Evolutionary conservation across 768 basidiomycete species (phyloP).

Genomic region (Rossbeevera mucosa): DNA sequence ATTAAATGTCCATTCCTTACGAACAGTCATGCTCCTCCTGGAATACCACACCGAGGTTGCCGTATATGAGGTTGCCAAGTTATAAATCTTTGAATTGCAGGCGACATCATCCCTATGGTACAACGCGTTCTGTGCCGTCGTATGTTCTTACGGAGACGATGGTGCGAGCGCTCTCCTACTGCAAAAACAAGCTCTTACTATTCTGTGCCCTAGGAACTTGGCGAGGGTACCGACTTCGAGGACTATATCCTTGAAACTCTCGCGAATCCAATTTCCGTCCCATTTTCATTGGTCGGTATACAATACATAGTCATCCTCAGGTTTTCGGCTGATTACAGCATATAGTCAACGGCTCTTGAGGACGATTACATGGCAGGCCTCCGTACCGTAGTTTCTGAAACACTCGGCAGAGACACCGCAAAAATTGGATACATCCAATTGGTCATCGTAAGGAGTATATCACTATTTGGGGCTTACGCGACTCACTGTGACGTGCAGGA

Average conservation of each 20-base stretch:
- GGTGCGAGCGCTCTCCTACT: slow-evolving; percentile 5
- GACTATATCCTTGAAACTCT: not conserved
- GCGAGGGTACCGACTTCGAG: slow-evolving; percentile 8
- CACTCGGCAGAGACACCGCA: slow-evolving; percentile 13
- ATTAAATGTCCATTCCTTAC: slow-evolving; percentile 20
- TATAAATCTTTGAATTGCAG: slow-evolving; percentile 12
- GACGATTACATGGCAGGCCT: slow-evolving; percentile 18
- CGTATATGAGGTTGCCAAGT: slow-evolving; percentile 23
- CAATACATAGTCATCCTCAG: not conserved
- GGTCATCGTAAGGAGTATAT: slow-evolving; percentile 16
- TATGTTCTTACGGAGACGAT: not conserved
- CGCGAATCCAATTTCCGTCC: not conserved
- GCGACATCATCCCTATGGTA: slow-evolving; percentile 23
- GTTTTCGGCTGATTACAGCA: slow-evolving; percentile 5
- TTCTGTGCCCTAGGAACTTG: slow-evolving; percentile 10
- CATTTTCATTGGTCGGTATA: slow-evolving; percentile 14
- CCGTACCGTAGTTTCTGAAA: slow-evolving; percentile 18
- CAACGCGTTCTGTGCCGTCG: not conserved
- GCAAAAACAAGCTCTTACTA: slow-evolving; percentile 3
- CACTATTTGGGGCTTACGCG: not conserved
- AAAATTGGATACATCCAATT: slow-evolving; percentile 18
- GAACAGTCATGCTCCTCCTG: slow-evolving; percentile 10
- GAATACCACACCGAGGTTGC: slow-evolving; percentile 2
- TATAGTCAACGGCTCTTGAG: slow-evolving; percentile 11
- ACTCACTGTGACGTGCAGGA: slow-evolving; percentile 16